Evolutionary conservation across 2,329 filamentous ascomycete genomes (phyloP).

Genomic region (Bipolaris oryzae): DNA sequence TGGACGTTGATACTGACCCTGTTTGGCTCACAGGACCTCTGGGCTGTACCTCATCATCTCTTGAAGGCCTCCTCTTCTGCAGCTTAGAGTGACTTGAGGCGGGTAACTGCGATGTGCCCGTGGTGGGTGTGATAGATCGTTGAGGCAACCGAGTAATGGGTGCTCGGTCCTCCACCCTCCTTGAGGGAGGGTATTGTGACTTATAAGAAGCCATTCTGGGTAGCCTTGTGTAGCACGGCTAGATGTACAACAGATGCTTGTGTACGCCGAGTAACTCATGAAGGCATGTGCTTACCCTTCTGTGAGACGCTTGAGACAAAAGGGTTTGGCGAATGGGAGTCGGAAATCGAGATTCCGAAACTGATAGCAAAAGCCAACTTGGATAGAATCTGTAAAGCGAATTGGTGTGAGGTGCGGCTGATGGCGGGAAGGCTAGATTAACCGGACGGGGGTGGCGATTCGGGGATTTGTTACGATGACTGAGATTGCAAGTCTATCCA

Average conservation of each 20-base stretch:
- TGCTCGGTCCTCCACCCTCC: slow-evolving; percentile 41
- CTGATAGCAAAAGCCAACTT: slow-evolving; percentile 46
- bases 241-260: slow-evolving; percentile 41
- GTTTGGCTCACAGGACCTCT: slow-evolving; percentile 27
- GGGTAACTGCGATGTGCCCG: slow-evolving; percentile 35
- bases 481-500: slow-evolving; percentile 34
- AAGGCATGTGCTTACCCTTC: slow-evolving; percentile 44
- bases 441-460: slow-evolving; percentile 44
- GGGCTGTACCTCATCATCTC: slow-evolving; percentile 38
- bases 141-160: slow-evolving; percentile 46
- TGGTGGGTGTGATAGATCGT: slow-evolving; percentile 44
- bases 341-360: slow-evolving; percentile 25
- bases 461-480: slow-evolving; percentile 32
- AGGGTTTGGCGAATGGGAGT: slow-evolving; percentile 27
- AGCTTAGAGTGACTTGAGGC: slow-evolving; percentile 39
- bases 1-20: slow-evolving; percentile 25
- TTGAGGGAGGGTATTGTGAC: slow-evolving; percentile 45
- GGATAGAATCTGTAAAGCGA: slow-evolving; percentile 31
- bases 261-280: slow-evolving; percentile 49
- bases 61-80: slow-evolving; percentile 44
- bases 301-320: slow-evolving; percentile 28
- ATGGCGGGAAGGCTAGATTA: slow-evolving; percentile 35
- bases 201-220: slow-evolving; percentile 52
- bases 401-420: slow-evolving; percentile 27
- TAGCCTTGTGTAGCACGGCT: slow-evolving; percentile 45